A percentile compares a stretch with the other conserved stretches of the same genome.
Conservation (phyloP, 2,329 filamentous ascomycete species). For the Xylaria digitata region DNA sequence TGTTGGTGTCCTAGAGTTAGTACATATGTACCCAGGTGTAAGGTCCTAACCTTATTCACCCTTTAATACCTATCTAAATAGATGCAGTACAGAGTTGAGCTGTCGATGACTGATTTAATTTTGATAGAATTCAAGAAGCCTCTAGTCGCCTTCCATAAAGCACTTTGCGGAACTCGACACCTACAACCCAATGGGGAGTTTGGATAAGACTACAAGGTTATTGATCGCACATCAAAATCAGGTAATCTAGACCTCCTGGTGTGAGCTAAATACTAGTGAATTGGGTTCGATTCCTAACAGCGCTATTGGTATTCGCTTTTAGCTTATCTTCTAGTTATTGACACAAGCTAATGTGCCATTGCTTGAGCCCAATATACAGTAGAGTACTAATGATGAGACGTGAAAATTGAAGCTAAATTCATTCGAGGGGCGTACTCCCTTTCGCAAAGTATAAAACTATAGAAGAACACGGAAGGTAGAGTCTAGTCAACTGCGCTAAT, state of each 20-base stretch:
- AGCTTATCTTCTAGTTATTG: too few relatives aligned
- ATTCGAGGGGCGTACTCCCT: neutral
- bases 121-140: neutral
- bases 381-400: neutral
- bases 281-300: too few relatives aligned
- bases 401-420: neutral
- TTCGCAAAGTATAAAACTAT: neutral
- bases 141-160: too few relatives aligned
- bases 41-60: too few relatives aligned
- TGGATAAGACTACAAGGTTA: neutral
- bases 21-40: too few relatives aligned
- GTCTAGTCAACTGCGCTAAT: conserved; percentile 6
- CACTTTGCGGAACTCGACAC: too few relatives aligned
- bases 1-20: neutral
- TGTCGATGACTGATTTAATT: neutral
- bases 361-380: too few relatives aligned
- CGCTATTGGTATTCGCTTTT: too few relatives aligned
- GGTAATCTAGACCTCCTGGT: too few relatives aligned
- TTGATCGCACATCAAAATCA: neutral
- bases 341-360: neutral
- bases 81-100: neutral
- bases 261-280: too few relatives aligned
- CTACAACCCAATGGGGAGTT: neutral
- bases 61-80: too few relatives aligned
- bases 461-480: neutral